Percentiles rank a stretch among this genome's conserved stretches.
Conservation (phyloP, 768 basidiomycete species). For the Bullera alba region DNA sequence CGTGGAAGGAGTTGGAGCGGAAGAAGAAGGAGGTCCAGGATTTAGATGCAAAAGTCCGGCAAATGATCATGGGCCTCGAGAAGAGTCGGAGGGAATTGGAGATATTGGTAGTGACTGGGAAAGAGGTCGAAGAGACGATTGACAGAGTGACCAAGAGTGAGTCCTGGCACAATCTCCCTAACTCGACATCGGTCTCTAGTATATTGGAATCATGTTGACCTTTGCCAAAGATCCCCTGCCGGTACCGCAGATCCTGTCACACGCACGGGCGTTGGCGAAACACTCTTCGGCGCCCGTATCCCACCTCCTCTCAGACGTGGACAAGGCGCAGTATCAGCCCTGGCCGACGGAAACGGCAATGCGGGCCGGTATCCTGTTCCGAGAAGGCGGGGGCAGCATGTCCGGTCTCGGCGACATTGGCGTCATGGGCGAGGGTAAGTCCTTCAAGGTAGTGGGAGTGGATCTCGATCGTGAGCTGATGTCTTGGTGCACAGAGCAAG, state of each 20-base stretch:
- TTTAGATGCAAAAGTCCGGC: slow-evolving; percentile 20
- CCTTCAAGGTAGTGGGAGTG: too few species aligned
- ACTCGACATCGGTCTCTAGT: neutral
- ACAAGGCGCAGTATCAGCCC: slow-evolving; percentile 25
- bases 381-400: slow-evolving; percentile 35
- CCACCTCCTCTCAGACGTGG: slow-evolving; percentile 14
- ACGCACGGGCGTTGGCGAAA: slow-evolving; percentile 21
- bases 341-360: slow-evolving; percentile 37
- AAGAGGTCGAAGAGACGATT: slow-evolving; percentile 10
- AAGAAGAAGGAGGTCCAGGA: slow-evolving; percentile 16
- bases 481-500: neutral
- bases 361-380: slow-evolving; percentile 32
- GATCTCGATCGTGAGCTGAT: neutral
- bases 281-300: slow-evolving; percentile 35
- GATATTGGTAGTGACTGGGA: slow-evolving; percentile 15
- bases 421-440: slow-evolving; percentile 28
- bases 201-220: neutral
- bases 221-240: slow-evolving; percentile 14
- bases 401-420: slow-evolving; percentile 25
- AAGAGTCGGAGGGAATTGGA: slow-evolving; percentile 23
- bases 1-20: slow-evolving; percentile 9
- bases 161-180: neutral
- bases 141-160: slow-evolving; percentile 20
- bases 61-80: slow-evolving; percentile 16
- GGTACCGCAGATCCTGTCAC: slow-evolving; percentile 15